These are phyloP conservation scores for Citrus medica DNA, from an alignment of 345 rosid genomes.

Conservation along the genomic window DNA sequence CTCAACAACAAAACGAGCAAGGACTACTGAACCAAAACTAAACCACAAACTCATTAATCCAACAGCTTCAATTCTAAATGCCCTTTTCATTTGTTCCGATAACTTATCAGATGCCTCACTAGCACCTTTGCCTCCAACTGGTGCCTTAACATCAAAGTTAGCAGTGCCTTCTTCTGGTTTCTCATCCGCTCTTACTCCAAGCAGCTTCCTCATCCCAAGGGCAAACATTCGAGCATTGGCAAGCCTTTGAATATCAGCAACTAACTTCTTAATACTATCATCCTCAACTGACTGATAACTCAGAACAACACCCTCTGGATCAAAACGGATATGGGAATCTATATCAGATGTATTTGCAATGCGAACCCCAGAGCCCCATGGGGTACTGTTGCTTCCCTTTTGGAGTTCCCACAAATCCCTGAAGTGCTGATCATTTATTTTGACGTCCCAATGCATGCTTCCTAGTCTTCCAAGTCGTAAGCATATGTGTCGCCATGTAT, in stretches of 20 bases:
- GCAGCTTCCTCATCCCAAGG: slow-evolving; percentile 88
- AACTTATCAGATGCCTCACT: slow-evolving; percentile 70
- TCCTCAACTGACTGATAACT: slow-evolving; percentile 91
- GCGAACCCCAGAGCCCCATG: slow-evolving; percentile 94
- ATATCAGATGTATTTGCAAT: slow-evolving; percentile 91
- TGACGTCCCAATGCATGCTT: slow-evolving; percentile 98
- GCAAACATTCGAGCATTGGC: slow-evolving; percentile 95
- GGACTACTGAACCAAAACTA: slow-evolving; percentile 84
- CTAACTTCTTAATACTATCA: slow-evolving; percentile 87
- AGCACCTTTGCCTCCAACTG: slow-evolving; percentile 58
- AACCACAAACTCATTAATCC: slow-evolving; percentile 97
- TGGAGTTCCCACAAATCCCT: slow-evolving; percentile 99
- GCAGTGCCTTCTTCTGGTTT: slow-evolving; percentile 55
- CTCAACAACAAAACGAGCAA: slow-evolving; percentile 97
- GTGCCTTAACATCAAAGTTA: slow-evolving; percentile 47
- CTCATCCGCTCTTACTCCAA: slow-evolving; percentile 86
- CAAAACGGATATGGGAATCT: slow-evolving; percentile 91
- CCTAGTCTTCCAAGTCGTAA: slow-evolving; percentile 98
- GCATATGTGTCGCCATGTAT: slow-evolving; percentile 94
- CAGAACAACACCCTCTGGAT: slow-evolving; percentile 95
- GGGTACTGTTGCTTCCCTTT: slow-evolving; percentile 70
- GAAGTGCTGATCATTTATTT: slow-evolving; percentile 92
- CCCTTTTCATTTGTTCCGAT: slow-evolving; percentile 78
- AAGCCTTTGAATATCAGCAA: slow-evolving; percentile 90
- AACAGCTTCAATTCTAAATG: slow-evolving; percentile 92